These are phyloP conservation scores for Melastoma candidum DNA, from an alignment of 441 rosid genomes.

Conservation along the genomic window DNA sequence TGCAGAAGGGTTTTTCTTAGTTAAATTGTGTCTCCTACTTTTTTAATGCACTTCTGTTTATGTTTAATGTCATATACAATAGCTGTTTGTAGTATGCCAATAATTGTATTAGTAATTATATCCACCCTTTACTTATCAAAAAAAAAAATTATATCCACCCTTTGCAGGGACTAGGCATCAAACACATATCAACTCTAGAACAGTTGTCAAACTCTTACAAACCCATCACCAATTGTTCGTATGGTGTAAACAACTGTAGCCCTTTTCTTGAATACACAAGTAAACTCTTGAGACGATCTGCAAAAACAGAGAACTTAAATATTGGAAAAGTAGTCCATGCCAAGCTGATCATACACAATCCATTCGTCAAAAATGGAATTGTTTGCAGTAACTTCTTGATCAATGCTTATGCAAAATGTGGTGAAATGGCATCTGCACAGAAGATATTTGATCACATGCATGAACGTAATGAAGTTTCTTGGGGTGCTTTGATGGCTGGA, in stretches of 20 bases:
- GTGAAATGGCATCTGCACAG: constrained; percentile 41
- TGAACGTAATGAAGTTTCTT: constrained; percentile 52
- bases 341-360: constrained; percentile 31
- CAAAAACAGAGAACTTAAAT: constrained; percentile 34
- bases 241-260: neutral
- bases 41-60: too few relatives aligned
- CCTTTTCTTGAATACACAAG: constrained; percentile 14
- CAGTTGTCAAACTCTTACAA: too few relatives aligned
- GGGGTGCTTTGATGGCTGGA: constrained; percentile 60
- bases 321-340: constrained; percentile 48
- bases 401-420: constrained; percentile 41
- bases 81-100: too few relatives aligned
- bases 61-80: too few relatives aligned
- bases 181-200: too few relatives aligned
- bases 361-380: constrained; percentile 6
- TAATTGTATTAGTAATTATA: too few relatives aligned
- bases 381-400: constrained; percentile 39
- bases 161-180: too few relatives aligned
- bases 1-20: too few relatives aligned
- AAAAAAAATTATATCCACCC: too few relatives aligned
- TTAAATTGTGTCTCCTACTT: too few relatives aligned
- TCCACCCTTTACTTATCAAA: too few relatives aligned
- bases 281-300: constrained; percentile 43
- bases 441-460: constrained; percentile 59
- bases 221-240: too few relatives aligned